phyloP scores from a whole-genome alignment of 2,329 filamentous ascomycete genomes.

The Colletotrichum sp. region DNA sequence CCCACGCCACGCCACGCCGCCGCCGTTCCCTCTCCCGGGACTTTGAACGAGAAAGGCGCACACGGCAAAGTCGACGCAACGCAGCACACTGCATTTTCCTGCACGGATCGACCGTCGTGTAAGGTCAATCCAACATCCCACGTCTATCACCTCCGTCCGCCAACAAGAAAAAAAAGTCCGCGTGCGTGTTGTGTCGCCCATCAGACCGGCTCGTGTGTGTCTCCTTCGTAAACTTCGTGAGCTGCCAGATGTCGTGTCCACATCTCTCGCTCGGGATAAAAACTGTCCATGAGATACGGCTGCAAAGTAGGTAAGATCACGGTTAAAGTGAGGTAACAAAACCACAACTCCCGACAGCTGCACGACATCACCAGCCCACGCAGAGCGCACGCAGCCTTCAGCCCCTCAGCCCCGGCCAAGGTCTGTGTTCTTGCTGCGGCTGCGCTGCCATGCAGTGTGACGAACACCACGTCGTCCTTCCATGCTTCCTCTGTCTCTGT shows the following conservation, averaged over 20 bases:
- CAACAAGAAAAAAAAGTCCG: background rate
- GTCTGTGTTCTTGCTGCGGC: background rate
- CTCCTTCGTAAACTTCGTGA: background rate
- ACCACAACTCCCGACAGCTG: background rate
- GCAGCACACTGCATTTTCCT: background rate
- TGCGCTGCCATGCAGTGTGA: background rate
- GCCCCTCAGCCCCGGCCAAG: background rate
- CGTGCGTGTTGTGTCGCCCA: background rate
- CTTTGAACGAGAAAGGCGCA: background rate
- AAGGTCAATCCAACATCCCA: background rate
- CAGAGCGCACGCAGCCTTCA: background rate
- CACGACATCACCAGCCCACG: background rate
- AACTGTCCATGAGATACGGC: background rate
- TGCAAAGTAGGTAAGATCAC: background rate
- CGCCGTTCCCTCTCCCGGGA: background rate
- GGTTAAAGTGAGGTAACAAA: background rate
- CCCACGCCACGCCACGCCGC: background rate
- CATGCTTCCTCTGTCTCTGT: background rate
- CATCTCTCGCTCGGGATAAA: background rate
- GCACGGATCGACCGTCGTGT: conserved; percentile 18
- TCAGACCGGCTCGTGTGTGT: background rate
- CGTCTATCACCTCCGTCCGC: background rate
- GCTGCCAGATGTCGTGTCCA: background rate
- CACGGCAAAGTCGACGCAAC: background rate
- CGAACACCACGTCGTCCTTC: background rate